These are phyloP conservation scores for Oryza punctata DNA, from an alignment of 176 grass and related monocot genomes.

Conservation along the genomic window DNA sequence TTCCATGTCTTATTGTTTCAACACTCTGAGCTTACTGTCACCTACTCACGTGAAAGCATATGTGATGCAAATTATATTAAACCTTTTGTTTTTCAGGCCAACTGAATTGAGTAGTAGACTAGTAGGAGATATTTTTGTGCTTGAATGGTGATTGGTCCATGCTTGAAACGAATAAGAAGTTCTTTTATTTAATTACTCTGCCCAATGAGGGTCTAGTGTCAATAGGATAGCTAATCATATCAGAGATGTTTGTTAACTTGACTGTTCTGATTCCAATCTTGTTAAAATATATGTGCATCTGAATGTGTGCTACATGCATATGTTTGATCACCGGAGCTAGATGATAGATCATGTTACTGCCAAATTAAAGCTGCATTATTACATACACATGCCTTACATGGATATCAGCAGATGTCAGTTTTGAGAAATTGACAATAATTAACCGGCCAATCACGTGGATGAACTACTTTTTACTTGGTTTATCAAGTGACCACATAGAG, in stretches of 20 bases:
- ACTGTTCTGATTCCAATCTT: neutral
- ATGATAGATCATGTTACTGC: neutral
- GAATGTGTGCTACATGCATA: neutral
- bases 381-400: neutral
- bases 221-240: neutral
- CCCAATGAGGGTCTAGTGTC: neutral
- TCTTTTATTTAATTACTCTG: neutral
- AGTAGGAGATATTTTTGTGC: neutral
- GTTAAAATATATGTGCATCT: neutral
- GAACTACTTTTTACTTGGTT: neutral
- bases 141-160: neutral
- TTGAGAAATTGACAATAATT: neutral
- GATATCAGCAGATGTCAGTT: neutral
- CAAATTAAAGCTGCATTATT: neutral
- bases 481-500: neutral
- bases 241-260: conserved; percentile 2
- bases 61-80: neutral
- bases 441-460: neutral
- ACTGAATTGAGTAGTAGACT: neutral
- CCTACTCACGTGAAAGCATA: neutral
- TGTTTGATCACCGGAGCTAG: neutral
- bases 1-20: neutral
- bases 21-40: neutral
- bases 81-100: neutral
- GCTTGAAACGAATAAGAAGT: neutral